Evolutionary conservation across 2,329 filamentous ascomycete species (phyloP).

Genomic region (Leptographium wingfieldii): DNA sequence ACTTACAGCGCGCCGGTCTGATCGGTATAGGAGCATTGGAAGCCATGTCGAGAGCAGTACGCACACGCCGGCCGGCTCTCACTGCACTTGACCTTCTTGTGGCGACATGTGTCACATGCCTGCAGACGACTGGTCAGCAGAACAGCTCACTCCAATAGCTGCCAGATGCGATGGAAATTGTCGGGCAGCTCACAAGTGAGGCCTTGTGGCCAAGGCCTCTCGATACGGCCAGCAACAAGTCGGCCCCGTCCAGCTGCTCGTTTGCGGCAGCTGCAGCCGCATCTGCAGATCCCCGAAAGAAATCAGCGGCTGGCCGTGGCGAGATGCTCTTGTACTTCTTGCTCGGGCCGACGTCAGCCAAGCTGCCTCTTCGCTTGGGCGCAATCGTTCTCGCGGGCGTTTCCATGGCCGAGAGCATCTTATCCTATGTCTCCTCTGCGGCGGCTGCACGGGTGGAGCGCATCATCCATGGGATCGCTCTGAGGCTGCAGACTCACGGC

Average conservation of each 20-base stretch:
- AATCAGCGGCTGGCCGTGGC: background rate
- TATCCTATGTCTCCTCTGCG: background rate
- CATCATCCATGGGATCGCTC: background rate
- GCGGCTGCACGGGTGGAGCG: background rate
- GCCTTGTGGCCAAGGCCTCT: background rate
- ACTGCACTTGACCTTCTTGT: conserved; percentile 3
- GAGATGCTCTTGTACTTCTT: background rate
- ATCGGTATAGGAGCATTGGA: background rate
- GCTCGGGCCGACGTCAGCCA: background rate
- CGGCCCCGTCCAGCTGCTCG: no score
- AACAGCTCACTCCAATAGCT: background rate
- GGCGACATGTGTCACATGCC: conserved; percentile 1
- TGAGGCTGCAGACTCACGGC: background rate
- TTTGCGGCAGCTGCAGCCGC: no score
- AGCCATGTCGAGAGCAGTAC: conserved; percentile 1
- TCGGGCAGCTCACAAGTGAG: background rate
- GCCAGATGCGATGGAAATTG: background rate
- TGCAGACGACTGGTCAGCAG: background rate
- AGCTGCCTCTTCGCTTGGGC: background rate
- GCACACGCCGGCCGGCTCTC: background rate
- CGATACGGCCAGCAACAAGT: background rate
- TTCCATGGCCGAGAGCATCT: background rate
- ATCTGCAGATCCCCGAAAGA: background rate
- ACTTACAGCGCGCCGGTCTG: background rate
- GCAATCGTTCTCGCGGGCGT: background rate